Evolutionary conservation across 2,329 filamentous ascomycete genomes (phyloP).

Genomic region (Penicillium polonicum): DNA sequence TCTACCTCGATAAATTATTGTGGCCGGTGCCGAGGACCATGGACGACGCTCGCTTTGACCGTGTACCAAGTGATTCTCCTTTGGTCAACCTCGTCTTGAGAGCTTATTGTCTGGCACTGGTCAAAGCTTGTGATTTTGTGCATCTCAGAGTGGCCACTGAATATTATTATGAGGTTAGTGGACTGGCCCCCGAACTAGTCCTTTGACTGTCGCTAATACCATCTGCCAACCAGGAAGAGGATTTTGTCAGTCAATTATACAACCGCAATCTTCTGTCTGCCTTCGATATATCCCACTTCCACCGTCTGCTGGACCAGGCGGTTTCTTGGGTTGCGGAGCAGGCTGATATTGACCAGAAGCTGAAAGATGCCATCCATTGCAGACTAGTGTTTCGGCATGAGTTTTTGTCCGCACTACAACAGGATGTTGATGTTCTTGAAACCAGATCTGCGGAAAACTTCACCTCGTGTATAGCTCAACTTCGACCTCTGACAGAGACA

Average conservation of each 20-base stretch:
- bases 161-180: conserved; percentile 79
- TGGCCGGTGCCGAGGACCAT: conserved; percentile 66
- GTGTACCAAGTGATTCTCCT: conserved; percentile 37
- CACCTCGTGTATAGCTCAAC: conserved; percentile 37
- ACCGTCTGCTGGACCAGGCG: conserved; percentile 55
- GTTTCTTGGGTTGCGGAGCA: conserved; percentile 50
- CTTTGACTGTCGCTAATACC: conserved; percentile 14
- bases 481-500: conserved; percentile 60
- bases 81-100: conserved; percentile 66
- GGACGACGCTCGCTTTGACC: conserved; percentile 62
- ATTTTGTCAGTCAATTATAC: conserved; percentile 92
- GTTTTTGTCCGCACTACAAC: conserved; percentile 43
- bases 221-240: conserved; percentile 71
- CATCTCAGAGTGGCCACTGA: conserved; percentile 76
- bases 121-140: conserved; percentile 80
- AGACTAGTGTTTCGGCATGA: conserved; percentile 66
- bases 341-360: conserved; percentile 33
- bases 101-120: conserved; percentile 79
- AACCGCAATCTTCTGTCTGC: conserved; percentile 71
- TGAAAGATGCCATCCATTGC: conserved; percentile 58
- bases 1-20: conserved; percentile 82
- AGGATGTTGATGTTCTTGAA: conserved; percentile 34
- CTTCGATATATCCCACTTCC: conserved; percentile 59
- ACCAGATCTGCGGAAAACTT: conserved; percentile 33
- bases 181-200: not conserved